These are phyloP conservation scores for Metschnikowia hibisci DNA, from an alignment of 805 yeast species.

Conservation along the genomic window DNA sequence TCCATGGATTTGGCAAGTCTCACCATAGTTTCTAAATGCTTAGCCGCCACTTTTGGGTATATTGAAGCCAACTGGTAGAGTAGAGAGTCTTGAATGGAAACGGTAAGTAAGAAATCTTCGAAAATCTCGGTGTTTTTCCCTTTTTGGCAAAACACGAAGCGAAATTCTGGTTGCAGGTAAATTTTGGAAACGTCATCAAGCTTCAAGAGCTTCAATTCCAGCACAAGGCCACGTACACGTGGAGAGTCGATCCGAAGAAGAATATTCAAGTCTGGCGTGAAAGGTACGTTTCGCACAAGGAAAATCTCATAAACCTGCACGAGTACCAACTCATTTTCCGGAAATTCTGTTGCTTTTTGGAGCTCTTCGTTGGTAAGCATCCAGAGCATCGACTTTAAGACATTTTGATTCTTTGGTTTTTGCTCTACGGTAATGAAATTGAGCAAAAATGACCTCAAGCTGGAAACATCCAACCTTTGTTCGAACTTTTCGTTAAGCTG, in stretches of 20 bases:
- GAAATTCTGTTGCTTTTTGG: conserved; percentile 2
- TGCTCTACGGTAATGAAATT: neutral
- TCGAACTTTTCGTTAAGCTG: conserved; percentile 21
- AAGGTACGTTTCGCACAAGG: conserved; percentile 3
- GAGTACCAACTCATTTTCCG: conserved; percentile 8
- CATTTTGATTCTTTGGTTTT: conserved; percentile 14
- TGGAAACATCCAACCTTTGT: neutral
- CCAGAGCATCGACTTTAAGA: conserved; percentile 25
- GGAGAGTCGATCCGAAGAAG: conserved; percentile 9
- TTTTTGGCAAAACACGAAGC: neutral
- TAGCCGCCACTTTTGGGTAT: conserved; percentile 9
- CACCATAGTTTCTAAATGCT: conserved; percentile 10
- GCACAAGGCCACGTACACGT: conserved; percentile 9
- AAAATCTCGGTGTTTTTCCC: conserved; percentile 1
- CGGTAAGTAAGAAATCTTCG: neutral
- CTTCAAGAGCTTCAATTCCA: conserved; percentile 1
- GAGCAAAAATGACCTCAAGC: neutral
- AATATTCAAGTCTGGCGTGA: conserved; percentile 9
- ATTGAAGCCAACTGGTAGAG: conserved; percentile 14
- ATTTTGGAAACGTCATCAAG: conserved; percentile 1
- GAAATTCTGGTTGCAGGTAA: neutral
- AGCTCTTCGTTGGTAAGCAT: conserved; percentile 23
- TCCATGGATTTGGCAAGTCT: conserved; percentile 16
- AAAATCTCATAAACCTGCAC: conserved; percentile 7
- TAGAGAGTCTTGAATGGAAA: conserved; percentile 8